Percentiles rank a stretch among this genome's conserved stretches.
phyloP scores from a whole-genome alignment of 1,284 basidiomycete genomes.

The Cryptococcus hybrid region DNA sequence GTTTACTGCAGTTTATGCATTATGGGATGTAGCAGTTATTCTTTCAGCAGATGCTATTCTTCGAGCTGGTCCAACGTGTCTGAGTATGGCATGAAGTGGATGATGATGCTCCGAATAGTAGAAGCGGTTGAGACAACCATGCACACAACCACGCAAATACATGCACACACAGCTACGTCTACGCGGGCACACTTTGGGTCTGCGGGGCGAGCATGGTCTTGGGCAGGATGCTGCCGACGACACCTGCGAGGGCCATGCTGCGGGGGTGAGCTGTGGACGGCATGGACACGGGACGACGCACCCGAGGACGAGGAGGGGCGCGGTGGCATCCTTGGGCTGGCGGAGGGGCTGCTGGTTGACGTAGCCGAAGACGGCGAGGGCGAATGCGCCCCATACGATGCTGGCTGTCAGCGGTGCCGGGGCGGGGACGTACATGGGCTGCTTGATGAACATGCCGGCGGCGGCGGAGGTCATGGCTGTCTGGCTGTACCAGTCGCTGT shows the following conservation, averaged over 20 bases:
- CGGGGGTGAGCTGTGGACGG: not conserved
- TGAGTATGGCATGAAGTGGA: no score
- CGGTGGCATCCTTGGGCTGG: constrained; percentile 30
- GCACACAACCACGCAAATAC: no score
- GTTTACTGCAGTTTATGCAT: no score
- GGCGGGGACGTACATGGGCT: constrained; percentile 37
- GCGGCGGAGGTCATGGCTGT: constrained; percentile 43
- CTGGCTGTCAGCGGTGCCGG: constrained; percentile 14
- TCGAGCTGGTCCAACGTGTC: no score
- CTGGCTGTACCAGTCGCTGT: constrained; percentile 36
- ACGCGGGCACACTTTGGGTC: not conserved
- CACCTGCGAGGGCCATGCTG: constrained; percentile 42
- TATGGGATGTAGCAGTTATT: no score
- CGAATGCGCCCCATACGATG: constrained; percentile 39
- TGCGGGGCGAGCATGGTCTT: constrained; percentile 37
- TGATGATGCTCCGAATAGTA: no score
- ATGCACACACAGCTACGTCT: not conserved
- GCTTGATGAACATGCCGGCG: constrained; percentile 49
- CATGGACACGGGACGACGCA: constrained; percentile 16
- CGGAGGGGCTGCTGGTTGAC: constrained; percentile 40
- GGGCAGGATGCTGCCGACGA: constrained; percentile 35
- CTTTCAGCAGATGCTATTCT: no score
- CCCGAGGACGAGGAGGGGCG: constrained; percentile 39
- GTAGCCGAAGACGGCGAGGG: constrained; percentile 30
- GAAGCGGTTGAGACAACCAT: no score